Evolutionary conservation across 2,329 filamentous ascomycete species (phyloP).

Genomic region (Akanthomyces dipterigenus): DNA sequence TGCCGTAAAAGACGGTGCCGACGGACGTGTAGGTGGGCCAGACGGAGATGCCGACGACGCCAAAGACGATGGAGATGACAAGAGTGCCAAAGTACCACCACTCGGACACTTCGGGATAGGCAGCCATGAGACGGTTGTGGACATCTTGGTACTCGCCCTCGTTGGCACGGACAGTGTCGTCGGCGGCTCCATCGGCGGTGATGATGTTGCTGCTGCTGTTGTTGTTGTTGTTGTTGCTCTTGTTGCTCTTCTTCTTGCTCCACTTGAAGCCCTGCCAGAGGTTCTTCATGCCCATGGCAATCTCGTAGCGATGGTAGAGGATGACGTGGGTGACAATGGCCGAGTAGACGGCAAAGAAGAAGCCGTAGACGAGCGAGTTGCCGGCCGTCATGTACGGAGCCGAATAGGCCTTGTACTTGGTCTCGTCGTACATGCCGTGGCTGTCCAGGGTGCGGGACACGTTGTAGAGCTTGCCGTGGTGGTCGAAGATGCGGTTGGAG

Average conservation of each 20-base stretch:
- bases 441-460: conserved; percentile 44
- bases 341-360: conserved; percentile 23
- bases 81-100: conserved; percentile 36
- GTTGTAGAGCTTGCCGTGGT: conserved; percentile 45
- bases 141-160: conserved; percentile 33
- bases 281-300: conserved; percentile 21
- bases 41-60: conserved; percentile 30
- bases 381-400: conserved; percentile 18
- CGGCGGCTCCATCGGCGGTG: background rate
- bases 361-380: conserved; percentile 25
- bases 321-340: conserved; percentile 24
- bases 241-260: conserved; percentile 17
- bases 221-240: background rate
- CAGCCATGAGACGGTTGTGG: conserved; percentile 27
- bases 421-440: conserved; percentile 42
- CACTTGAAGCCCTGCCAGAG: conserved; percentile 20
- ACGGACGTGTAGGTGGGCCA: conserved; percentile 36
- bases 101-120: conserved; percentile 29
- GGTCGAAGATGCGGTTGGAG: conserved; percentile 49
- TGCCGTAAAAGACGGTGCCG: conserved; percentile 34
- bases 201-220: background rate
- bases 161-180: conserved; percentile 12
- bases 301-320: conserved; percentile 26
- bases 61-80: conserved; percentile 27
- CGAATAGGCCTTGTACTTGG: conserved; percentile 44